Evolutionary conservation across 331 rosid genomes (phyloP), one percentile per base, ranked within the genome.

Genomic region (Pyrus hybrid): DNA sequence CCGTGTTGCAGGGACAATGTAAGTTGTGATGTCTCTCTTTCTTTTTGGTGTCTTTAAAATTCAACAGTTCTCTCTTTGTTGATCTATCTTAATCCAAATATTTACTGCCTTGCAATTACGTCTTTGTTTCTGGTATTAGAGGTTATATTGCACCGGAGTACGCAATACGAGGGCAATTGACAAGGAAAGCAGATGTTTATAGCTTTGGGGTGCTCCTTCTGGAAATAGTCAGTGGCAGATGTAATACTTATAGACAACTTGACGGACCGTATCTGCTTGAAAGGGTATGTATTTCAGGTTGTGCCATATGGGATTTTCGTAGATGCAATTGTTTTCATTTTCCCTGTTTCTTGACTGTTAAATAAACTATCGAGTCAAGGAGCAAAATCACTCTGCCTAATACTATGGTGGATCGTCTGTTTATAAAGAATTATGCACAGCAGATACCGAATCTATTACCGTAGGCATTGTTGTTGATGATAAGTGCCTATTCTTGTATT

Each of bases 121-220:
- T 63, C 60, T 72, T n/a, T 53, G 25, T 80, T 69, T 80, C 71
- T 57, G 74, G 49, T 83, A 85, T 71, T 76, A 94, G 99, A 80
- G 99, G 97, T 41, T 94, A 94, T 85, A 71, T 94, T 80, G 99
- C 99, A 21, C 99, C 99, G 0, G 99, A 94, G 79, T 94, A 94
- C 71, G 99, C 99, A 3, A 83, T 94, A 43, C 83, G 91, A 21
- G 97, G 97, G 65, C 95, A 80, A 68, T 81, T 95, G 71, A 92
- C 97, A 5, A 75, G 92, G 72, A 95, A 85, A 89, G 87, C 97
- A 45, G 99, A 95, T 78, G 68, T 95, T 54, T 95, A 95, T 82
- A 85, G 99, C 72, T 92, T 89, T 29, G 99, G 99, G 20, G 97
- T 92, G 35, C 97, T 95, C 58, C 93, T 95, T 49, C 77, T 87